These are phyloP conservation scores for Salvia miltiorrhiza DNA, from an alignment of 257 asterid genomes.

Conservation along the genomic window DNA sequence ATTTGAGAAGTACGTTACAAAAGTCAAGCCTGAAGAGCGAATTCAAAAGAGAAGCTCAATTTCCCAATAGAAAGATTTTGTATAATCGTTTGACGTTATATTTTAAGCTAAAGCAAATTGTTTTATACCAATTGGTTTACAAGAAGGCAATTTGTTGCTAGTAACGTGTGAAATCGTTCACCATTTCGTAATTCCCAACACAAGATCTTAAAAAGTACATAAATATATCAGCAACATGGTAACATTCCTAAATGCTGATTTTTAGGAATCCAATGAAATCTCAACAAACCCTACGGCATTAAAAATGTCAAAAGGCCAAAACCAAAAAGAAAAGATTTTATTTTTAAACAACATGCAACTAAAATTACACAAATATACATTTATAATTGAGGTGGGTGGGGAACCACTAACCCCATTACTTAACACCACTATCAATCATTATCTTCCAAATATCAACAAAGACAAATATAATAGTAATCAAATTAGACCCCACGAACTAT, in stretches of 20 bases:
- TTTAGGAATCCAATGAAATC: not conserved
- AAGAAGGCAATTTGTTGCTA: not conserved
- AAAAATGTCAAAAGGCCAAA: not conserved
- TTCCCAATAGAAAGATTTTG: not conserved
- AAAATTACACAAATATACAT: conserved; percentile 5
- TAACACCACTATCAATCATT: conserved; percentile 15
- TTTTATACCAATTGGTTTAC: not conserved
- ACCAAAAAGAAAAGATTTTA: not conserved
- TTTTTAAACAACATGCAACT: not conserved
- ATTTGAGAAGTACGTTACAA: too few species aligned
- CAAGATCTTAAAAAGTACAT: not conserved
- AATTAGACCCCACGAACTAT: conserved; percentile 19
- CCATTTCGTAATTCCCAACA: not conserved
- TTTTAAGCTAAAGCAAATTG: not conserved
- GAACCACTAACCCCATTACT: conserved; percentile 19
- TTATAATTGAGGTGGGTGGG: conserved; percentile 13
- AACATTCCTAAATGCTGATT: too few species aligned
- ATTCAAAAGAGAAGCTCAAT: too few species aligned
- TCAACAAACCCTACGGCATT: conserved; percentile 6
- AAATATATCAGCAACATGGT: too few species aligned
- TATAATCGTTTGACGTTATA: not conserved
- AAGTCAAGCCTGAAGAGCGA: too few species aligned
- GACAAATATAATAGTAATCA: not conserved
- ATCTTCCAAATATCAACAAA: conserved; percentile 9
- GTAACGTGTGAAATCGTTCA: not conserved